Conservation (phyloP, 176 grass and related monocot genomes). For the Musa schizocarpa region DNA sequence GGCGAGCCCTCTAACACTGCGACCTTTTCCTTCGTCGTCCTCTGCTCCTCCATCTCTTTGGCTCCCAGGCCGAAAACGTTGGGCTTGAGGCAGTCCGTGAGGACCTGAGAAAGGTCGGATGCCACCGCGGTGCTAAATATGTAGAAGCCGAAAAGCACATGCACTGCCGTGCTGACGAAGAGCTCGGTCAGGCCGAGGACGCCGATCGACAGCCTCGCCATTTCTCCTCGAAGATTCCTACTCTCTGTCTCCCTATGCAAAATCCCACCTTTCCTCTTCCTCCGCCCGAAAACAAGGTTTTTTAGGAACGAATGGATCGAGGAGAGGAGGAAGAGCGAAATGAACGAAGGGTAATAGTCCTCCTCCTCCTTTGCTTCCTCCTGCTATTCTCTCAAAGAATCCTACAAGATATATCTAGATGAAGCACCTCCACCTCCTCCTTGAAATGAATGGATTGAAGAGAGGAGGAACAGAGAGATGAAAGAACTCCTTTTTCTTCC, state of each 20-base stretch:
- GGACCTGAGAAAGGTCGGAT: slow-evolving; percentile 72
- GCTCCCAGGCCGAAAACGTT: slow-evolving; percentile 40
- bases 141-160: slow-evolving; percentile 82
- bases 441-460: background rate
- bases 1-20: slow-evolving; percentile 51
- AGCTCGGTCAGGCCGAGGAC: slow-evolving; percentile 70
- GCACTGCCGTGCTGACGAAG: slow-evolving; percentile 61
- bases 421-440: too few species aligned
- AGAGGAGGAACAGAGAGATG: background rate
- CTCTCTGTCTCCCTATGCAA: background rate
- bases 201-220: slow-evolving; percentile 41
- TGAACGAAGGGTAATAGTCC: too few species aligned
- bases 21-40: slow-evolving; percentile 24
- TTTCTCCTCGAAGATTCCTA: slow-evolving; percentile 4
- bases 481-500: too few species aligned
- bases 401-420: too few species aligned
- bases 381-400: too few species aligned
- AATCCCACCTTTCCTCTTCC: background rate
- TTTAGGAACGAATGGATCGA: background rate
- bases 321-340: background rate
- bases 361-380: too few species aligned
- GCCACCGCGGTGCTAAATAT: slow-evolving; percentile 88
- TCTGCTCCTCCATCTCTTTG: slow-evolving; percentile 5
- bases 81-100: slow-evolving; percentile 33
- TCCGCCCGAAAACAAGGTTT: background rate